phyloP scores from a whole-genome alignment of 495 filamentous ascomycete species.

The Alectoria sarmentosa region DNA sequence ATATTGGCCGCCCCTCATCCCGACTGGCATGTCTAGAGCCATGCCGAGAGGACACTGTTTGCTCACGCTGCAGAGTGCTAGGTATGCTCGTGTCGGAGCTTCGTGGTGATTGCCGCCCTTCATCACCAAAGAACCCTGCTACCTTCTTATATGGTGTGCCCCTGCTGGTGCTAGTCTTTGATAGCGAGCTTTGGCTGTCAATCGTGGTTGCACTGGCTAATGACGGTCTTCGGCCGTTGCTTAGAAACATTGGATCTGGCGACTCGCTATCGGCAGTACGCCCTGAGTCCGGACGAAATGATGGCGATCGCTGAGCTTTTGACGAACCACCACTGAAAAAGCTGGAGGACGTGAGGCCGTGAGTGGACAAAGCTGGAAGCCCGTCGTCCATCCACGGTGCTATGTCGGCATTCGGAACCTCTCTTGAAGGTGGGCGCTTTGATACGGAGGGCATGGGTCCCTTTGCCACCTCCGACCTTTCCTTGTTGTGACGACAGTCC shows the following conservation, averaged over 20 bases:
- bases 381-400: constrained; percentile 35
- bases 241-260: constrained; percentile 55
- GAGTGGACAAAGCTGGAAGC: constrained; percentile 28
- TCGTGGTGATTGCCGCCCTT: constrained; percentile 53
- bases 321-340: constrained; percentile 42
- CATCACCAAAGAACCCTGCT: constrained; percentile 83
- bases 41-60: constrained; percentile 55
- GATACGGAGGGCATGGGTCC: constrained; percentile 25
- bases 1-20: constrained; percentile 39
- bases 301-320: constrained; percentile 55
- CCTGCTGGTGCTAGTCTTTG: constrained; percentile 60
- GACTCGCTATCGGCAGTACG: constrained; percentile 58
- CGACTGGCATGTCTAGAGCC: constrained; percentile 62
- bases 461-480: constrained; percentile 29
- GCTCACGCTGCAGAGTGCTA: constrained; percentile 38
- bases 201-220: constrained; percentile 81
- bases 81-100: constrained; percentile 68
- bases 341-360: constrained; percentile 33
- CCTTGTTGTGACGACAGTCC: constrained; percentile 37
- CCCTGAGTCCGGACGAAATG: constrained; percentile 50
- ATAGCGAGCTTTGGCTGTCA: constrained; percentile 84
- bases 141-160: constrained; percentile 53
- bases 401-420: constrained; percentile 28
- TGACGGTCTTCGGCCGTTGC: constrained; percentile 78
- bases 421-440: constrained; percentile 21